These are phyloP conservation scores for Suillus sp. DNA, from an alignment of 768 basidiomycete species.

Conservation along the genomic window DNA sequence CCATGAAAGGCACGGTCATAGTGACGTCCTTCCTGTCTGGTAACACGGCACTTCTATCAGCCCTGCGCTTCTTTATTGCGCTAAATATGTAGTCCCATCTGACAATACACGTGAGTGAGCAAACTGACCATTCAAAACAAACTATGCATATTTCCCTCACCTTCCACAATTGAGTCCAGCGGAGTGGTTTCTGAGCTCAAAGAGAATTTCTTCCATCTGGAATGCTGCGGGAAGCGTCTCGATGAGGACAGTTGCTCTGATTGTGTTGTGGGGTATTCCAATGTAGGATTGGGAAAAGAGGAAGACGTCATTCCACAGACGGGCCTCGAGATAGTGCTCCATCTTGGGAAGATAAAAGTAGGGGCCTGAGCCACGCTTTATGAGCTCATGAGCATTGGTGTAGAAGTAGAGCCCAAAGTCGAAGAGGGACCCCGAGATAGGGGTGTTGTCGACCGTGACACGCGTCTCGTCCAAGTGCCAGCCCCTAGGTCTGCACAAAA, in stretches of 20 bases:
- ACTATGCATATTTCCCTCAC: slow-evolving; percentile 39
- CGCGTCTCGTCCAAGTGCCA: slow-evolving; percentile 99
- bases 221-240: slow-evolving; percentile 99
- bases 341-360: slow-evolving; percentile 99
- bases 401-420: slow-evolving; percentile 98
- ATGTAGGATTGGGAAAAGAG: slow-evolving; percentile 90
- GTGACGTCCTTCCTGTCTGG: slow-evolving; percentile 97
- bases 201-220: slow-evolving; percentile 99
- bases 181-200: slow-evolving; percentile 94
- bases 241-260: slow-evolving; percentile 93
- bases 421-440: slow-evolving; percentile 91
- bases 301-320: slow-evolving; percentile 98
- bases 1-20: slow-evolving; percentile 99
- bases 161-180: slow-evolving; percentile 95
- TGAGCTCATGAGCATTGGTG: slow-evolving; percentile 94
- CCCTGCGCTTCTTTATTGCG: slow-evolving; percentile 96
- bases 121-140: slow-evolving; percentile 2
- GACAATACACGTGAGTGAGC: slow-evolving; percentile 25
- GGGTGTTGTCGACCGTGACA: slow-evolving; percentile 83
- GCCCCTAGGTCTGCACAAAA: slow-evolving; percentile 75
- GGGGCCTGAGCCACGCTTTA: slow-evolving; percentile 85
- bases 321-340: slow-evolving; percentile 96
- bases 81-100: slow-evolving; percentile 97
- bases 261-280: slow-evolving; percentile 80
- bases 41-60: slow-evolving; percentile 83